These are phyloP conservation scores for Zopfia rhizophila DNA, from an alignment of 2,329 filamentous ascomycete species.

Conservation along the genomic window DNA sequence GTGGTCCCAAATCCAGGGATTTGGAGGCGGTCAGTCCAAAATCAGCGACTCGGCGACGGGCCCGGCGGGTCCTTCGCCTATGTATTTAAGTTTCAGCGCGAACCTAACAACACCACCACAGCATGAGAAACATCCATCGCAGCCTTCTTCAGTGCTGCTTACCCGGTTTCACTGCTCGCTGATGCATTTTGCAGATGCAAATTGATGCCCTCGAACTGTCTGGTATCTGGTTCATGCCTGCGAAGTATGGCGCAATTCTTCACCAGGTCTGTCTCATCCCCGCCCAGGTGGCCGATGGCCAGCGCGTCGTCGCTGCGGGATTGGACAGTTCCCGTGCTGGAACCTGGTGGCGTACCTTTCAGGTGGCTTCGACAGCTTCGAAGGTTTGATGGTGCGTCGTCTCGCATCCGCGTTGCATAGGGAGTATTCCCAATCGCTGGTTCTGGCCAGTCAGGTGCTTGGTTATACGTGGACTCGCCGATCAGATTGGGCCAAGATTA, in stretches of 20 bases:
- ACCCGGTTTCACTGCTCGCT: too few relatives aligned
- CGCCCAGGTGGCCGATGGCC: constrained; percentile 13
- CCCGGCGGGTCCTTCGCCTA: background rate
- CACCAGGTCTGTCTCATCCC: constrained; percentile 2
- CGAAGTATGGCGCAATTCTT: constrained; percentile 6
- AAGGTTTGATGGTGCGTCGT: constrained; percentile 2
- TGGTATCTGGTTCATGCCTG: background rate
- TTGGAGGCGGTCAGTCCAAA: constrained; percentile 5
- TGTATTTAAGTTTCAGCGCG: too few relatives aligned
- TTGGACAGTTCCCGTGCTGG: constrained; percentile 13
- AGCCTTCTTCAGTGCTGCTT: too few relatives aligned
- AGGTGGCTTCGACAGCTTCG: constrained; percentile 13
- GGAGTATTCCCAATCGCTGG: too few relatives aligned
- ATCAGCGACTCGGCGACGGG: background rate
- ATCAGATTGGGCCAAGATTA: too few relatives aligned
- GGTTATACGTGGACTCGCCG: too few relatives aligned
- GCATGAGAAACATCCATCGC: background rate
- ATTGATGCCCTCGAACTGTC: background rate
- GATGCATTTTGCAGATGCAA: too few relatives aligned
- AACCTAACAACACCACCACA: constrained; percentile 2
- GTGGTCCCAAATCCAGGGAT: constrained; percentile 19
- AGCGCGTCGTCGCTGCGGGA: constrained; percentile 4
- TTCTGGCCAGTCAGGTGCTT: too few relatives aligned
- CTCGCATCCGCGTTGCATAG: constrained; percentile 13
- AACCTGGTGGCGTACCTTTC: constrained; percentile 14